A percentile compares a stretch with the other conserved stretches of the same genome.
These are phyloP conservation scores for Nymphaea colorata DNA, from an alignment of 164 flowering plant species.

Conservation along the genomic window DNA sequence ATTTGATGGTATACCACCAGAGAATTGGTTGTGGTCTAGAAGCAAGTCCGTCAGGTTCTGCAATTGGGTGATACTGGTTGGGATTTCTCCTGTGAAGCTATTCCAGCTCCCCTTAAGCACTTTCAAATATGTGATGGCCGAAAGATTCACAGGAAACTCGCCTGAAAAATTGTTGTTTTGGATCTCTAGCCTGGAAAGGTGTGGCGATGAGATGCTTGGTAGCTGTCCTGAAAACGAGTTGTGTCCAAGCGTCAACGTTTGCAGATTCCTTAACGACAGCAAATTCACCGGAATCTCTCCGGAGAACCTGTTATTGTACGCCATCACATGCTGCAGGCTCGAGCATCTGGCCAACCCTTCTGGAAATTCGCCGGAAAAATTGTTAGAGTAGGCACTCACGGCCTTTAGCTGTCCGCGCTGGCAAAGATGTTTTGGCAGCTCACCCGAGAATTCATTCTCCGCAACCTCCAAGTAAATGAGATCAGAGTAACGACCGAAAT, in stretches of 20 bases:
- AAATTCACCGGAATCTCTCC: constrained; percentile 44
- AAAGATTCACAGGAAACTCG: constrained; percentile 23
- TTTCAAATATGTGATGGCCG: constrained; percentile 18
- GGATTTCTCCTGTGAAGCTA: constrained; percentile 35
- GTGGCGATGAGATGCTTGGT: constrained; percentile 24
- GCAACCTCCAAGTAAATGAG: constrained; percentile 27
- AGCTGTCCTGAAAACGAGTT: constrained; percentile 48
- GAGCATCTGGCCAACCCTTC: constrained; percentile 41
- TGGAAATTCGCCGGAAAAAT: constrained; percentile 49
- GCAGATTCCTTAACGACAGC: constrained; percentile 26
- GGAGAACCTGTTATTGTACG: constrained; percentile 32
- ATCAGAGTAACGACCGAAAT: constrained; percentile 25
- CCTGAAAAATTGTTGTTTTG: constrained; percentile 51
- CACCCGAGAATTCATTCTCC: constrained; percentile 25
- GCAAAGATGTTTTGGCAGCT: constrained; percentile 38
- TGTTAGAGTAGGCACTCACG: constrained; percentile 35
- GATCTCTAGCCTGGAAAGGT: constrained; percentile 37
- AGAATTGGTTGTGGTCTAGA: constrained; percentile 49
- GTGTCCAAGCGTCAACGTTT: constrained; percentile 19
- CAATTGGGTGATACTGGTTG: constrained; percentile 32
- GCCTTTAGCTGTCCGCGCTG: constrained; percentile 15
- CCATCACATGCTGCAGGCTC: constrained; percentile 22
- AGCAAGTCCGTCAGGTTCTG: constrained; percentile 18
- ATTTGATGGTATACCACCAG: constrained; percentile 46
- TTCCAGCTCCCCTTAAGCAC: constrained; percentile 55